Conservation (phyloP, 768 basidiomycete genomes). For the Lyophyllum shimeji region DNA sequence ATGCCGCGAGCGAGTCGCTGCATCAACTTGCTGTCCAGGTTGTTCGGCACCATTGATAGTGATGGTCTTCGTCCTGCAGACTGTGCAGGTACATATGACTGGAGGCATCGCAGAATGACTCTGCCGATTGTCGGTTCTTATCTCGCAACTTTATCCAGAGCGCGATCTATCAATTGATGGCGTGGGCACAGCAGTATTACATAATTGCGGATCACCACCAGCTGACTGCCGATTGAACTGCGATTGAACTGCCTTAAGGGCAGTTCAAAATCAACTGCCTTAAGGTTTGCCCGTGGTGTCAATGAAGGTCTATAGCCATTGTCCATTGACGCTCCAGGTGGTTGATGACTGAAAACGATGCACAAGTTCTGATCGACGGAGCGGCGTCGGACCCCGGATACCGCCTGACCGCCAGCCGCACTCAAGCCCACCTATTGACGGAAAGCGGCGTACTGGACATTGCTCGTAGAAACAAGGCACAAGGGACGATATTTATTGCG, state of each 20-base stretch:
- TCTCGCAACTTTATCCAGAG: neutral
- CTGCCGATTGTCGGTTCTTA: neutral
- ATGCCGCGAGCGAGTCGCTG: neutral
- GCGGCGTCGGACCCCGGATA: slow-evolving; percentile 14
- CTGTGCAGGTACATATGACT: neutral
- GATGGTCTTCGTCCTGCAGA: neutral
- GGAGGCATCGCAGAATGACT: neutral
- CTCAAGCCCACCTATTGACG: no score
- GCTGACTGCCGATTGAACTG: neutral
- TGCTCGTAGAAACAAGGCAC: no score
- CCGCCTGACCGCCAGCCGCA: neutral
- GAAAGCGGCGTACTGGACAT: no score
- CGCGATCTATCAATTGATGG: neutral
- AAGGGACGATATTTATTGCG: no score
- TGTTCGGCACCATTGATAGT: neutral
- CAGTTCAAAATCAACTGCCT: neutral
- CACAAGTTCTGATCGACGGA: neutral
- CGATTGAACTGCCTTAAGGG: neutral
- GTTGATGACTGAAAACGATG: neutral
- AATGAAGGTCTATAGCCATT: slow-evolving; percentile 8
- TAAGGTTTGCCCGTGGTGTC: neutral
- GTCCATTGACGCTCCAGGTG: slow-evolving; percentile 6
- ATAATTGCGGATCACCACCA: neutral
- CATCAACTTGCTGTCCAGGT: neutral
- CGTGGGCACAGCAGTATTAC: neutral